Evolutionary conservation across 176 grass and related monocot genomes (phyloP), one percentile per base, ranked within the genome.

Genomic region (Raddia distichophylla): DNA sequence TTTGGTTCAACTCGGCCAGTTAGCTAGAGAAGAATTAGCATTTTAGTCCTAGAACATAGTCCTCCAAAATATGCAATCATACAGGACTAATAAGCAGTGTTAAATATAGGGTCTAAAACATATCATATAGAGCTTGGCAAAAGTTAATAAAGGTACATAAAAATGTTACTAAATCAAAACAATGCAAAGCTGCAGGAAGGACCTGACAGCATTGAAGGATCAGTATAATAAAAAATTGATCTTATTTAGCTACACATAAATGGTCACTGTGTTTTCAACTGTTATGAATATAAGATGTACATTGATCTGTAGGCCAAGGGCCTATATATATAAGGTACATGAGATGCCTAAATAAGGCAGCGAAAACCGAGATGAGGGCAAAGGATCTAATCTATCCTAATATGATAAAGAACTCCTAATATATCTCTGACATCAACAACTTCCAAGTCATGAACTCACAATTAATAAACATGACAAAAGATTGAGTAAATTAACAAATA

Each of bases 1-100:
- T 93, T 93, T 14, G 89, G 88, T 91, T 98, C 92, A 11, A 98
- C 90, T 79, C 95, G 85, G 34, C 95, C 95, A 64, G 92, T 98
- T 78, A 98, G 81, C 95, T 98, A 81, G 60, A 89, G 33, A 74
- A 86, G 20, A 76, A 83, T 13, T 69, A 87, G 27, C 76, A 65
- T 61, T 76, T 49, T 48, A 33, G 17, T 89, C 52, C 59, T 11
- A 81, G 61, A 84, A 78, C 16, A 79, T 32, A 82, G 71, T 45
- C 20, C 80, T 83, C 53, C 8, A 80, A 57, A 56, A 53, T 63
- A 71, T 73, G 54, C 46, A 78, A 52, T 59, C 60, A 33, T 60
- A 52, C 50, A n/a, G 18, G 53, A 83, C 32, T 53, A 59, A 88
- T 60, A 76, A n/a, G 54, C 1, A 58, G 62, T 17, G 5, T 46